Evolutionary conservation across 2,329 filamentous ascomycete species (phyloP).

Genomic region (Endoconidiophora laricicola): DNA sequence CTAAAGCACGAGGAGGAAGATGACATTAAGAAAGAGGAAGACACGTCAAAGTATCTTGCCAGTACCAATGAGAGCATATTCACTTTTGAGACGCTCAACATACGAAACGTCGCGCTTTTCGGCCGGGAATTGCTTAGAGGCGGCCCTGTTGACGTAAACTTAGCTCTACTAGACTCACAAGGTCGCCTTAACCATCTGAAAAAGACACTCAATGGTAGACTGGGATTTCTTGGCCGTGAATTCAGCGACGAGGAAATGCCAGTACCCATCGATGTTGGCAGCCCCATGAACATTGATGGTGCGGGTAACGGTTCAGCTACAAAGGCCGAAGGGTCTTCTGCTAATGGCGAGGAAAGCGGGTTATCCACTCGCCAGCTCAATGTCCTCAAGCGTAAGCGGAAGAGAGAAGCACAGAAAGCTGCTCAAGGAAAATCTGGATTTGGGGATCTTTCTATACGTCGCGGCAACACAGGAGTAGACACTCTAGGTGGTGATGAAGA

Average conservation of each 20-base stretch:
- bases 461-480: constrained; percentile 42
- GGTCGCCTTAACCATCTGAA: constrained; percentile 74
- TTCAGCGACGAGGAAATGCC: constrained; percentile 68
- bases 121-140: constrained; percentile 75
- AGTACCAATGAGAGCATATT: constrained; percentile 18
- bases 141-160: constrained; percentile 68
- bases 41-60: constrained; percentile 18
- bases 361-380: constrained; percentile 90
- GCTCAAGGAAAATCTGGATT: constrained; percentile 74
- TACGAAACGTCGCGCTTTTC: constrained; percentile 62
- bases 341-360: constrained; percentile 44
- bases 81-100: constrained; percentile 55
- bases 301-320: constrained; percentile 20
- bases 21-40: constrained; percentile 43
- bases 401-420: constrained; percentile 74
- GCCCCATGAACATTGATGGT: constrained; percentile 25
- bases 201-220: constrained; percentile 64
- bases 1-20: constrained; percentile 19
- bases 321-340: constrained; percentile 20
- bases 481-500: constrained; percentile 44
- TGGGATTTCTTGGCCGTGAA: constrained; percentile 72
- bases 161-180: constrained; percentile 67
- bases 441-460: constrained; percentile 64
- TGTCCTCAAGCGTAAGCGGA: constrained; percentile 83
- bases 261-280: constrained; percentile 30